These are phyloP conservation scores for Amanita brunnescens DNA, from an alignment of 768 basidiomycete species.

Conservation along the genomic window DNA sequence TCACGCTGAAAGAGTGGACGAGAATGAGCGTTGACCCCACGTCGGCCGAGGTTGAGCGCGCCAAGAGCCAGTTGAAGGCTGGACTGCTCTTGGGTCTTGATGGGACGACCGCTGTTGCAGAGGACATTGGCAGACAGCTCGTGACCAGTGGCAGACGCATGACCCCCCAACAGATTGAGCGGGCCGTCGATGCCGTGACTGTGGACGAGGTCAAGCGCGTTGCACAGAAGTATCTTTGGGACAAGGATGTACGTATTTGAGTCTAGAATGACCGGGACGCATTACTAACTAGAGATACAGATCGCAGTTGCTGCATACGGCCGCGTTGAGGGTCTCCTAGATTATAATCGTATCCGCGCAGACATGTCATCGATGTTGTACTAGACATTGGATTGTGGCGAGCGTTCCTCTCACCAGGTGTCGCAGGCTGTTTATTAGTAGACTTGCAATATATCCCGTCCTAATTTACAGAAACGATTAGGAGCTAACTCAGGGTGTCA, in stretches of 20 bases:
- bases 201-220: slow-evolving; percentile 87
- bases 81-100: slow-evolving; percentile 83
- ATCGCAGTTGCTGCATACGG: slow-evolving; percentile 86
- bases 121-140: slow-evolving; percentile 97
- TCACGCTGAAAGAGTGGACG: slow-evolving; percentile 92
- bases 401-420: neutral
- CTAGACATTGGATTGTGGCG: slow-evolving; percentile 27
- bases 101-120: slow-evolving; percentile 93
- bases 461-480: too few relatives aligned
- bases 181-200: slow-evolving; percentile 83
- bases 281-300: slow-evolving; percentile 26
- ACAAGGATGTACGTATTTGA: slow-evolving; percentile 67
- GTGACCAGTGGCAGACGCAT: slow-evolving; percentile 87
- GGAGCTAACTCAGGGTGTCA: too few relatives aligned
- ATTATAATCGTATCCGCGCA: slow-evolving; percentile 84
- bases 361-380: slow-evolving; percentile 78
- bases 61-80: slow-evolving; percentile 98
- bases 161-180: slow-evolving; percentile 91
- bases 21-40: slow-evolving; percentile 87
- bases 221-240: slow-evolving; percentile 95
- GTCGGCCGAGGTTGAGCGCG: slow-evolving; percentile 85
- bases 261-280: neutral
- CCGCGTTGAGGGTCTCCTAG: slow-evolving; percentile 83
- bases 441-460: slow-evolving; percentile 1
- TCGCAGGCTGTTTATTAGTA: neutral